Evolutionary conservation across 2,329 filamentous ascomycete genomes (phyloP).

Genomic region (Exophiala calicioides): DNA sequence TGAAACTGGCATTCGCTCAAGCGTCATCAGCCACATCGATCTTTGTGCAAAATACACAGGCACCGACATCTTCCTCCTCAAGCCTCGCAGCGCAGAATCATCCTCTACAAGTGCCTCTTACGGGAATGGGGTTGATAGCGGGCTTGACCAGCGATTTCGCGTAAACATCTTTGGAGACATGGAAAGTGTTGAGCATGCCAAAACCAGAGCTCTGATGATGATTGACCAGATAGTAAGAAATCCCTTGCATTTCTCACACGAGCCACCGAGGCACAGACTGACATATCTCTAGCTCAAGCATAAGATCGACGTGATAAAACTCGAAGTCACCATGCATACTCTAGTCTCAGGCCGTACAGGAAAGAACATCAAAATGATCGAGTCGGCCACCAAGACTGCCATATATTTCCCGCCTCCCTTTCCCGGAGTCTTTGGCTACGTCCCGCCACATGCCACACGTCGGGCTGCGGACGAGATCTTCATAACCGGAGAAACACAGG

Average conservation of each 20-base stretch:
- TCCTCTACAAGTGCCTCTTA: slow-evolving; percentile 67
- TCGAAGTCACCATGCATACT: slow-evolving; percentile 86
- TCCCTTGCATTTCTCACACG: background rate
- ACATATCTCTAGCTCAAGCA: slow-evolving; percentile 49
- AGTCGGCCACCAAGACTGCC: slow-evolving; percentile 90
- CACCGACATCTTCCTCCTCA: slow-evolving; percentile 93
- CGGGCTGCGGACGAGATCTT: slow-evolving; percentile 88
- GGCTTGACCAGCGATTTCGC: slow-evolving; percentile 83
- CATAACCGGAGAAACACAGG: slow-evolving; percentile 85
- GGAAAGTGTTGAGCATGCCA: slow-evolving; percentile 93
- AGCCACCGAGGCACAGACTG: slow-evolving; percentile 7
- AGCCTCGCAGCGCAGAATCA: slow-evolving; percentile 79
- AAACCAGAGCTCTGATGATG: slow-evolving; percentile 92
- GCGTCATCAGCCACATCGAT: slow-evolving; percentile 82
- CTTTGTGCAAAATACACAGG: slow-evolving; percentile 84
- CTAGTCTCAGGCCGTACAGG: slow-evolving; percentile 89
- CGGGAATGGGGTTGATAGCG: slow-evolving; percentile 75
- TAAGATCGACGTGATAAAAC: slow-evolving; percentile 72
- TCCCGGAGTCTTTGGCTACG: slow-evolving; percentile 86
- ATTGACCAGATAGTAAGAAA: slow-evolving; percentile 84
- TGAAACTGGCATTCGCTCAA: slow-evolving; percentile 67
- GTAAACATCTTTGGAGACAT: slow-evolving; percentile 94
- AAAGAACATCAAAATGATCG: slow-evolving; percentile 97
- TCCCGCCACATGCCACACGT: slow-evolving; percentile 75
- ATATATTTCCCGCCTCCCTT: slow-evolving; percentile 98